These are phyloP conservation scores for Citrus glauca DNA, from an alignment of 345 rosid genomes.

Conservation along the genomic window DNA sequence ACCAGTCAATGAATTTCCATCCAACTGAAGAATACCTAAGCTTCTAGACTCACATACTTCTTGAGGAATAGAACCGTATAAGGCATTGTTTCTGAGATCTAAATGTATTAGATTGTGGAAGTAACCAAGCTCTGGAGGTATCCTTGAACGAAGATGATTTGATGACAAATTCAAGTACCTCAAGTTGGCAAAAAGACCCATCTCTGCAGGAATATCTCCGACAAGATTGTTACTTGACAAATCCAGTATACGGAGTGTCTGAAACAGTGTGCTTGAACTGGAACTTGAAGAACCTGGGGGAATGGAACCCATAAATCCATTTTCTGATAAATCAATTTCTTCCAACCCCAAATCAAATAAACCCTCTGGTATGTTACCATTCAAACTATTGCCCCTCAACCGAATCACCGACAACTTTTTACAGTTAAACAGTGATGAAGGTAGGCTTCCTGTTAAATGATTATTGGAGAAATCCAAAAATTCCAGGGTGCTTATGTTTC, in stretches of 20 bases:
- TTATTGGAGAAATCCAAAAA: conserved; percentile 66
- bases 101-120: conserved; percentile 58
- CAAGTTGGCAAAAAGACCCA: conserved; percentile 57
- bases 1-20: conserved; percentile 71
- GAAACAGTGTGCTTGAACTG: conserved; percentile 45
- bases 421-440: conserved; percentile 52
- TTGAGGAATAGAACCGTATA: conserved; percentile 62
- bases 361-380: conserved; percentile 56
- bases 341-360: conserved; percentile 66
- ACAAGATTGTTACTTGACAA: conserved; percentile 64
- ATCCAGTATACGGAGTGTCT: conserved; percentile 50
- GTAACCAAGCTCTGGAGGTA: conserved; percentile 72
- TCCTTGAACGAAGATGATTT: conserved; percentile 60
- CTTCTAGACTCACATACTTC: conserved; percentile 70
- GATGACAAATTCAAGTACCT: conserved; percentile 76
- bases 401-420: conserved; percentile 40
- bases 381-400: conserved; percentile 53
- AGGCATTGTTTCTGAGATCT: conserved; percentile 58
- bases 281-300: conserved; percentile 34
- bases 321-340: conserved; percentile 69
- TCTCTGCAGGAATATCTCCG: conserved; percentile 63
- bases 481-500: conserved; percentile 44
- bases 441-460: conserved; percentile 51
- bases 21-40: conserved; percentile 71
- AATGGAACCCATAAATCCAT: conserved; percentile 52